Conservation (phyloP, 129 eudicot genomes). For the Saposhnikovia divaricata region DNA sequence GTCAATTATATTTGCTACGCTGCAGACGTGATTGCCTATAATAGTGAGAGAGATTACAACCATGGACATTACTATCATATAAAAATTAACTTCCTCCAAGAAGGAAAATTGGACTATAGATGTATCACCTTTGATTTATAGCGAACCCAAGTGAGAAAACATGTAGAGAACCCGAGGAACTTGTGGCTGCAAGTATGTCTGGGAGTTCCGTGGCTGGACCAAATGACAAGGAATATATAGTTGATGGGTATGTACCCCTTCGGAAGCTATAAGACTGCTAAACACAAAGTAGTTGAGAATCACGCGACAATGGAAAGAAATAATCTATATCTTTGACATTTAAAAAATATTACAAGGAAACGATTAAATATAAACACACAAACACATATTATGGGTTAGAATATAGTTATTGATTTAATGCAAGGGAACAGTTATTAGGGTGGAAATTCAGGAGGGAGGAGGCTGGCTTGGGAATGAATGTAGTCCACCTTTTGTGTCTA, state of each 20-base stretch:
- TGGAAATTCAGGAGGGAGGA: neutral
- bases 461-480: neutral
- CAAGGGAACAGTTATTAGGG: neutral
- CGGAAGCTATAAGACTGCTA: constrained; percentile 82
- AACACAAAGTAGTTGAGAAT: constrained; percentile 18
- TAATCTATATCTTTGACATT: neutral
- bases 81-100: neutral
- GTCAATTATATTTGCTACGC: neutral
- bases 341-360: neutral
- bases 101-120: neutral
- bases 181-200: constrained; percentile 77
- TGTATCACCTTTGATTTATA: constrained; percentile 57
- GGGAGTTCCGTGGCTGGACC: constrained; percentile 75
- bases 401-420: neutral
- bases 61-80: neutral
- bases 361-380: neutral
- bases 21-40: neutral
- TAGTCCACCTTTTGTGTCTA: neutral
- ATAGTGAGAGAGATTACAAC: neutral
- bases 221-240: constrained; percentile 76
- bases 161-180: constrained; percentile 90
- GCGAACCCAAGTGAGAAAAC: constrained; percentile 55
- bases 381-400: neutral
- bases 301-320: constrained; percentile 4
- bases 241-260: constrained; percentile 89